These are phyloP conservation scores for Quercus bicolor DNA, from an alignment of 306 rosid species.

Conservation along the genomic window DNA sequence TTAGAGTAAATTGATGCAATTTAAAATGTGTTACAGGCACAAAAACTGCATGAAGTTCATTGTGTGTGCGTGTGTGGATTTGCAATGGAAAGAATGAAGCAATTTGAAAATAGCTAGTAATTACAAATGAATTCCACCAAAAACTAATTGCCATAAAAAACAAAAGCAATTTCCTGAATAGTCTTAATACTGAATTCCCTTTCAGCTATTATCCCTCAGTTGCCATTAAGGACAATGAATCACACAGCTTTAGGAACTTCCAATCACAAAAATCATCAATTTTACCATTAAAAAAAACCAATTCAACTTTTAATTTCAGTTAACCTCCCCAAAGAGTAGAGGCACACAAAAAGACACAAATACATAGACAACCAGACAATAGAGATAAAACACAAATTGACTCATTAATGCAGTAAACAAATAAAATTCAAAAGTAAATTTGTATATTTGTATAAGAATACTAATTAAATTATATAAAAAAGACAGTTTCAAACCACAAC, in stretches of 20 bases:
- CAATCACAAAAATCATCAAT: slow-evolving; percentile 11
- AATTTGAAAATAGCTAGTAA: not conserved
- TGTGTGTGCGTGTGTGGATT: not conserved
- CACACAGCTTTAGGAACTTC: not conserved
- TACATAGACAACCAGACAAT: not conserved
- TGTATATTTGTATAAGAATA: no score
- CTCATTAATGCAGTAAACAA: not conserved
- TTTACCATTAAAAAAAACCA: not conserved
- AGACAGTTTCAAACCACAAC: no score
- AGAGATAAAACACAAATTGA: not conserved
- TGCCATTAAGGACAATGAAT: not conserved
- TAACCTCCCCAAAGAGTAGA: not conserved
- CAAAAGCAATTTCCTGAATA: not conserved
- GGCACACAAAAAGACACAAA: not conserved
- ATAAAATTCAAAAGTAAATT: no score
- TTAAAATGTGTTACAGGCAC: not conserved
- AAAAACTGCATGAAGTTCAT: not conserved
- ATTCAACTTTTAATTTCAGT: slow-evolving; percentile 7
- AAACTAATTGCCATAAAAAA: not conserved
- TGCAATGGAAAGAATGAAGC: slow-evolving; percentile 1
- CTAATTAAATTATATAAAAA: no score
- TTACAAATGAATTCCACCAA: not conserved
- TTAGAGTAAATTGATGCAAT: slow-evolving; percentile 6
- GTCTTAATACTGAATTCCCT: not conserved
- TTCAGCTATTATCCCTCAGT: not conserved